Conservation (phyloP, 176 grass and related monocot species). For the Metroxylon sagu region DNA sequence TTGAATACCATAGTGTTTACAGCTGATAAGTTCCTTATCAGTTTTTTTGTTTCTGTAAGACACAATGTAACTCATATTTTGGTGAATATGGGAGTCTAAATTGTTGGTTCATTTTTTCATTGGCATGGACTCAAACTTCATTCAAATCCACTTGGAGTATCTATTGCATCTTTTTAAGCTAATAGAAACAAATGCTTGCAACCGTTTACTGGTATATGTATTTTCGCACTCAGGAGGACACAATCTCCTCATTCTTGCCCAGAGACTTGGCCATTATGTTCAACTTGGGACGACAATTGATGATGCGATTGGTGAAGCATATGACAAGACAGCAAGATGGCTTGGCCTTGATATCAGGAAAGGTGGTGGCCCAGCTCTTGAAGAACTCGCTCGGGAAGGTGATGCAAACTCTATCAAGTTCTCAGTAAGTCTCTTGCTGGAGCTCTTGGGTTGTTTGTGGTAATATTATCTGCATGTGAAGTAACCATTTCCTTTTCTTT, state of each 20-base stretch:
- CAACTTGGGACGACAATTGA: conserved; percentile 96
- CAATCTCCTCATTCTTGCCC: conserved; percentile 89
- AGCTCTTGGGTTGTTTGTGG: not conserved
- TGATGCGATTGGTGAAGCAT: conserved; percentile 98
- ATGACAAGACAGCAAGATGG: conserved; percentile 96
- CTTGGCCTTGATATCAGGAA: conserved; percentile 89
- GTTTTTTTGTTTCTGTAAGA: no score
- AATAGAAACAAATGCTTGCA: no score
- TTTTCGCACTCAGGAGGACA: conserved; percentile 58
- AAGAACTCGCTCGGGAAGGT: conserved; percentile 86
- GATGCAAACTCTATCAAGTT: conserved; percentile 66
- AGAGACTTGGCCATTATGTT: conserved; percentile 76
- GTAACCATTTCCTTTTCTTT: no score
- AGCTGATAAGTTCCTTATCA: no score
- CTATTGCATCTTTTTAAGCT: no score
- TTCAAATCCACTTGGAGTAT: no score
- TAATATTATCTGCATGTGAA: not conserved
- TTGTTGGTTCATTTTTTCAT: no score
- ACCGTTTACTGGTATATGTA: no score
- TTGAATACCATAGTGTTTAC: no score
- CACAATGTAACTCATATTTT: no score
- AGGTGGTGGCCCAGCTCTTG: conserved; percentile 91
- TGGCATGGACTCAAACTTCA: no score
- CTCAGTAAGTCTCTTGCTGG: conserved; percentile 56
- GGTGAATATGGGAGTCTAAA: no score